Conservation (phyloP, 495 filamentous ascomycete genomes). For the Aspergillus nidulans region DNA sequence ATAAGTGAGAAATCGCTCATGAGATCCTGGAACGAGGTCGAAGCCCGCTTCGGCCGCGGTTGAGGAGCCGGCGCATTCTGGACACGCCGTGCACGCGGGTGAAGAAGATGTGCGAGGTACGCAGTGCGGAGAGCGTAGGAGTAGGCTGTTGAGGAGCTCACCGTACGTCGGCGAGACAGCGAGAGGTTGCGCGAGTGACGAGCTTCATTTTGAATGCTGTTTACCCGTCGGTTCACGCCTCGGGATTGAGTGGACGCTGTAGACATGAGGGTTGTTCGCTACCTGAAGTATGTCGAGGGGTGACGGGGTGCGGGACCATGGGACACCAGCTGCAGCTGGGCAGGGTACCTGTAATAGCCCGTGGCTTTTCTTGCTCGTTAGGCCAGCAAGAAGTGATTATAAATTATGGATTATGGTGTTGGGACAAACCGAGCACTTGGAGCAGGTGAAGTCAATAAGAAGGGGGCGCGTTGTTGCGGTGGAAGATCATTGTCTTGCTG, state of each 20-base stretch:
- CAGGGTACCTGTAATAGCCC: background rate
- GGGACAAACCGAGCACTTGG: background rate
- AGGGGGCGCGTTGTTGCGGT: slow-evolving; percentile 20
- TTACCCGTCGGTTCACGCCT: slow-evolving; percentile 52
- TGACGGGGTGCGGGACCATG: slow-evolving; percentile 38
- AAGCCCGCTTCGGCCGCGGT: slow-evolving; percentile 59
- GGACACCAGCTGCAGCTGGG: slow-evolving; percentile 25
- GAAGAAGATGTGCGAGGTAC: slow-evolving; percentile 88
- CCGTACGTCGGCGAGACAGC: slow-evolving; percentile 41
- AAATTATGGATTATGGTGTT: background rate
- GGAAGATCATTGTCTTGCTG: slow-evolving; percentile 11
- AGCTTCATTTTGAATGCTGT: slow-evolving; percentile 53
- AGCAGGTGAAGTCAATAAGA: slow-evolving; percentile 11
- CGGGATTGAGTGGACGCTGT: slow-evolving; percentile 50
- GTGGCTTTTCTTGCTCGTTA: background rate
- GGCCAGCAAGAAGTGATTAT: background rate
- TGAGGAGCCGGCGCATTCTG: slow-evolving; percentile 67
- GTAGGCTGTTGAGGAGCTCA: slow-evolving; percentile 72
- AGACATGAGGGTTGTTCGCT: slow-evolving; percentile 42
- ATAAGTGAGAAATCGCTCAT: slow-evolving; percentile 73
- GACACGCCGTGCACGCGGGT: slow-evolving; percentile 80
- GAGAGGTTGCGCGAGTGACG: slow-evolving; percentile 51
- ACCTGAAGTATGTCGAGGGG: slow-evolving; percentile 22
- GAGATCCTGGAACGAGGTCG: slow-evolving; percentile 67
- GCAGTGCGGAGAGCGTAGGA: slow-evolving; percentile 85